Evolutionary conservation across 1,284 basidiomycete species (phyloP), one percentile per base, ranked within the genome.

Genomic region (Austropuccinia psidii): DNA sequence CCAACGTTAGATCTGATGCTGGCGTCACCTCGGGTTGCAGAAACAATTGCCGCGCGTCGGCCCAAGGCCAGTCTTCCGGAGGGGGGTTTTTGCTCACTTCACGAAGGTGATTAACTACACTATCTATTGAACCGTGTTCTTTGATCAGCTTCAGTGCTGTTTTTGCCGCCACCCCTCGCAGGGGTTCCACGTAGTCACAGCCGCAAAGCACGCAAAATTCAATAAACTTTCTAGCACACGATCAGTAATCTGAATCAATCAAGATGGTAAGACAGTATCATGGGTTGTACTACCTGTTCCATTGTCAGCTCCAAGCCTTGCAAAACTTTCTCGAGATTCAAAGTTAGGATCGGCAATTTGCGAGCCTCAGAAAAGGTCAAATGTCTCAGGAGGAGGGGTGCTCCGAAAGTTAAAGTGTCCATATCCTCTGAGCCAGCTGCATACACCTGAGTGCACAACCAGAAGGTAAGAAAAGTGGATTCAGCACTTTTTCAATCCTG

Each of bases 371-470:
- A 94, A 81, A 98, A 97, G 7, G 96, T 99, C 66, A 99, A 86
- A 82, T 98, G 95, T 58, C 95, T 91, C 77, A 91, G 89, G 9
- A 99, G 85, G 66, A 96, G 89, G 0, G 95, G 94, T 0, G 95
- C 84, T 77, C 87, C 86, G 83, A 99, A 99, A 0, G 96, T 99
- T 52, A 99, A 86, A 2, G 96, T 99, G 79, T 98, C 96, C 96
- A 99, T 99, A 80, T 99, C 96, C 82, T 98, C 96, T 0, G 93
- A 97, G 6, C 96, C 96, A 4, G 94, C 94, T 0, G 91, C 96
- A 79, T 90, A 98, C 24, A 97, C 91, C 90, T 92, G 77, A 19
- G 75, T 58, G 39, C n/a, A 11, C 43, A n/a, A 47, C 19, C 27
- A 1, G 37, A 35, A 17, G 11, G 4, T 55, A 19, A 24, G 33